Evolutionary conservation across 2,329 filamentous ascomycete genomes (phyloP).

Genomic region (Domatiomyces catenatus): DNA sequence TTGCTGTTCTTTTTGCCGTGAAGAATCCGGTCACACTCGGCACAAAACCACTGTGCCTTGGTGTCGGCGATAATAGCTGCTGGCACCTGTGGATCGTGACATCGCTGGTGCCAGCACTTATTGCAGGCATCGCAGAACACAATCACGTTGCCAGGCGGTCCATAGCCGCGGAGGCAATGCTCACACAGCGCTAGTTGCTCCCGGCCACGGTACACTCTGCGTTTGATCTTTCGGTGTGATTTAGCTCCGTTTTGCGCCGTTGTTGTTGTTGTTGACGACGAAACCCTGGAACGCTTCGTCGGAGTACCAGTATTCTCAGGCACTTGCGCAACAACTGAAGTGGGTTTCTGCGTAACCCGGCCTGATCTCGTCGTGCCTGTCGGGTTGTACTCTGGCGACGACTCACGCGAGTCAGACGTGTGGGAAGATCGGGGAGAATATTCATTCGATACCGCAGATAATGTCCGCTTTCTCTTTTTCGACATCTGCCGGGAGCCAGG

Average conservation of each 20-base stretch:
- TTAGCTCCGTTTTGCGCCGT: slow-evolving; percentile 11
- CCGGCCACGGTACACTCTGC: slow-evolving; percentile 37
- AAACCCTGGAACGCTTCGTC: slow-evolving; percentile 6
- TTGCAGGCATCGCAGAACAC: slow-evolving; percentile 78
- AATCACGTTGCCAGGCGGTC: slow-evolving; percentile 60
- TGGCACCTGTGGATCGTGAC: slow-evolving; percentile 61
- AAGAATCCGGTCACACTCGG: slow-evolving; percentile 35
- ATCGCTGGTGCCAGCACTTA: slow-evolving; percentile 64
- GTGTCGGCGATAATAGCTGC: slow-evolving; percentile 52
- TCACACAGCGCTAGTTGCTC: slow-evolving; percentile 44
- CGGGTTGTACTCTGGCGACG: slow-evolving; percentile 32
- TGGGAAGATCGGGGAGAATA: background rate
- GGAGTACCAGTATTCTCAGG: slow-evolving; percentile 18
- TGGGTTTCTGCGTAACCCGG: slow-evolving; percentile 50
- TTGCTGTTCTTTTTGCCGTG: slow-evolving; percentile 16
- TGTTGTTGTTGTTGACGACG: slow-evolving; percentile 5
- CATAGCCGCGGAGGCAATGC: slow-evolving; percentile 56
- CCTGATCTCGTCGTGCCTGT: slow-evolving; percentile 59
- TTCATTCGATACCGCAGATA: background rate
- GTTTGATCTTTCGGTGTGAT: slow-evolving; percentile 38
- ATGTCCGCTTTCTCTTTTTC: background rate
- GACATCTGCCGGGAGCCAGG: background rate
- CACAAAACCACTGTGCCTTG: slow-evolving; percentile 57
- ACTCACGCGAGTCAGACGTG: slow-evolving; percentile 24
- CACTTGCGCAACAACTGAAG: slow-evolving; percentile 42